Percentiles rank a stretch among this genome's conserved stretches.
Evolutionary conservation across 345 rosid genomes (phyloP).

Genomic region (Lepidium africanum): DNA sequence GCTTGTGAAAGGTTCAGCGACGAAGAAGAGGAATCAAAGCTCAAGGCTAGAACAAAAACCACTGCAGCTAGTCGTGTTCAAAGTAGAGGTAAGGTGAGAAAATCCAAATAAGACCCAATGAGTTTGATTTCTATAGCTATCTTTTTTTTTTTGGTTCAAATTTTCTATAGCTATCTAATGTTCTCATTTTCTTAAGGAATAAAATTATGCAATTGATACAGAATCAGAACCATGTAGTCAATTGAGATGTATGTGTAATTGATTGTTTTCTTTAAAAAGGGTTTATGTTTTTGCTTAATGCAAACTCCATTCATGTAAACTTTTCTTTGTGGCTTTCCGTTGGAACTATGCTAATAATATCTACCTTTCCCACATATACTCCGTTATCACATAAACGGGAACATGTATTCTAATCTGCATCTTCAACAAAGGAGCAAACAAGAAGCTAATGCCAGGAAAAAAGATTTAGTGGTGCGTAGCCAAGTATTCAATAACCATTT

Average conservation of each 20-base stretch:
- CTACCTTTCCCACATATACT: slow-evolving; percentile 3
- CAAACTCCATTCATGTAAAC: slow-evolving; percentile 18
- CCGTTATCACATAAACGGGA: background rate
- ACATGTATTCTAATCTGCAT: background rate
- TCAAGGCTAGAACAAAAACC: slow-evolving; percentile 29
- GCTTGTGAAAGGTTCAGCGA: slow-evolving; percentile 20
- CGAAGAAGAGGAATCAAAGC: slow-evolving; percentile 25
- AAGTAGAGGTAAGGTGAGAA: slow-evolving; percentile 42
- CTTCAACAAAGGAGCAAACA: background rate
- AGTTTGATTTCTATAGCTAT: background rate
- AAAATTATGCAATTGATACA: background rate
- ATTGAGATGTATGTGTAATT: slow-evolving; percentile 3
- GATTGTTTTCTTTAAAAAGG: slow-evolving; percentile 6
- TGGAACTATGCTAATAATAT: slow-evolving; percentile 21
- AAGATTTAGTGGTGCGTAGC: no score
- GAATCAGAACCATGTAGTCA: slow-evolving; percentile 3
- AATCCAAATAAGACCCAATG: slow-evolving; percentile 23
- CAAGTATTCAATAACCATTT: no score
- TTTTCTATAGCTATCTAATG: no score
- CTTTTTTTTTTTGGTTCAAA: no score
- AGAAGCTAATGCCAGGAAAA: background rate
- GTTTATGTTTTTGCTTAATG: slow-evolving; percentile 16
- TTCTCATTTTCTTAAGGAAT: background rate
- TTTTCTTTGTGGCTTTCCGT: background rate
- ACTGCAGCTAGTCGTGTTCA: slow-evolving; percentile 37